These are phyloP conservation scores for Cladobotryum mycophilum DNA, from an alignment of 2,329 filamentous ascomycete genomes.

Conservation along the genomic window DNA sequence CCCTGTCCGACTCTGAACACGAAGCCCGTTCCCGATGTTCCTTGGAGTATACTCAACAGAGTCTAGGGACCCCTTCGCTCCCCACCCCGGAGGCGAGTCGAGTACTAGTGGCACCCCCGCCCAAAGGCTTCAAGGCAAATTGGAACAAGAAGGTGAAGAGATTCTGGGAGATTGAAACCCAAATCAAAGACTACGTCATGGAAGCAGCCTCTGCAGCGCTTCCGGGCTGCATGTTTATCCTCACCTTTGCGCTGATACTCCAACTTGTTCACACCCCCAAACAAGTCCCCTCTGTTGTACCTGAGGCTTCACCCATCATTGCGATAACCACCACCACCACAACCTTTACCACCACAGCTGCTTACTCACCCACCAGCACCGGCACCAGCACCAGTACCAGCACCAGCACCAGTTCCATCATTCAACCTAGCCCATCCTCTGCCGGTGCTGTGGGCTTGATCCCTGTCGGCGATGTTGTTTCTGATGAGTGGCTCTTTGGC, in stretches of 20 bases:
- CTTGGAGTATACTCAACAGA: slow-evolving; percentile 44
- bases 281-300: background rate
- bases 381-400: slow-evolving; percentile 6
- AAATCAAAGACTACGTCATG: slow-evolving; percentile 13
- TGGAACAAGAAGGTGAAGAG: slow-evolving; percentile 14
- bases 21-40: slow-evolving; percentile 34
- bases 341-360: slow-evolving; percentile 11
- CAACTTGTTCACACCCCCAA: slow-evolving; percentile 23
- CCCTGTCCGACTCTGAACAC: slow-evolving; percentile 32
- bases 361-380: slow-evolving; percentile 12
- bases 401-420: slow-evolving; percentile 20
- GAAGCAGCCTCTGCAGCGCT: slow-evolving; percentile 17
- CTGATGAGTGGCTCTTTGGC: slow-evolving; percentile 30
- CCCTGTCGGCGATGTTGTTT: slow-evolving; percentile 22
- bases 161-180: slow-evolving; percentile 12
- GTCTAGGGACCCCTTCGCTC: slow-evolving; percentile 38
- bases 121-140: slow-evolving; percentile 6
- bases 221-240: slow-evolving; percentile 20
- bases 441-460: slow-evolving; percentile 22
- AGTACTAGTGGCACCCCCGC: slow-evolving; percentile 17
- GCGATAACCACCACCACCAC: slow-evolving; percentile 17
- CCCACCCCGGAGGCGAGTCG: slow-evolving; percentile 29
- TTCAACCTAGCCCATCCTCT: slow-evolving; percentile 11
- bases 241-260: slow-evolving; percentile 19
- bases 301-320: slow-evolving; percentile 14